Evolutionary conservation across 371 early-diverging fungal genomes (phyloP), one percentile per base, ranked within the genome.

Genomic region (Mortierella sp.): DNA sequence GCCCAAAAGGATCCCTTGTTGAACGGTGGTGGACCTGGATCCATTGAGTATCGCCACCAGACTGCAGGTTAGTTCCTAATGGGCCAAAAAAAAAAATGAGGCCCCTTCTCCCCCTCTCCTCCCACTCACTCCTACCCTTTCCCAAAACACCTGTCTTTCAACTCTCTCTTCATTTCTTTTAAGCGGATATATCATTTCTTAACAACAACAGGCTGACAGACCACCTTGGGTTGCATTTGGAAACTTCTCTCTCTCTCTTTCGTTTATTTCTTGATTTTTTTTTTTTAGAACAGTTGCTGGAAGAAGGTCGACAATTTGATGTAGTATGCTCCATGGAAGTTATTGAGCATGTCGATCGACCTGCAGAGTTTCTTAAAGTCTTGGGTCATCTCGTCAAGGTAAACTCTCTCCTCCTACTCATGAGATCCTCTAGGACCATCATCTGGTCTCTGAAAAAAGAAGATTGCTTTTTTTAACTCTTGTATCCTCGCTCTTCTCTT

Each of bases 301-400:
- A 81, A 29, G 71, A 85, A 9, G 86, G 83, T n/a, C 83, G 80
- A 62, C 70, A 72, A 9, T 98, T 93, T 77, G 97, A 97, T 72
- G 86, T 88, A 2, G 96, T 98, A 12, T 87, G 91, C 43, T 93
- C 95, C 0, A 83, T 97, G 84, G 98, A 98, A 76, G 92, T 98
- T 29, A 90, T 98, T 63, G 98, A 98, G 83, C 98, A 98, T 68
- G 98, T 98, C 18, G 84, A 84, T 14, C 87, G 95, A 60, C 93
- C 95, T 0, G 68, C 81, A 5, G 81, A 79, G 14, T 97, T 98
- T 75, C 82, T 96, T 16, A 70, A 81, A 29, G 86, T 90, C 0
- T 89, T 94, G 52, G 82, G 86, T 19, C 69, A 86, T 12, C 82
- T 97, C 37, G 75, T 89, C 28, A 88, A 87, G 87, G 90, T 87